Base-by-base conservation (phyloP, 371 early-diverging fungal species). In the Nematocida sp. region DNA sequence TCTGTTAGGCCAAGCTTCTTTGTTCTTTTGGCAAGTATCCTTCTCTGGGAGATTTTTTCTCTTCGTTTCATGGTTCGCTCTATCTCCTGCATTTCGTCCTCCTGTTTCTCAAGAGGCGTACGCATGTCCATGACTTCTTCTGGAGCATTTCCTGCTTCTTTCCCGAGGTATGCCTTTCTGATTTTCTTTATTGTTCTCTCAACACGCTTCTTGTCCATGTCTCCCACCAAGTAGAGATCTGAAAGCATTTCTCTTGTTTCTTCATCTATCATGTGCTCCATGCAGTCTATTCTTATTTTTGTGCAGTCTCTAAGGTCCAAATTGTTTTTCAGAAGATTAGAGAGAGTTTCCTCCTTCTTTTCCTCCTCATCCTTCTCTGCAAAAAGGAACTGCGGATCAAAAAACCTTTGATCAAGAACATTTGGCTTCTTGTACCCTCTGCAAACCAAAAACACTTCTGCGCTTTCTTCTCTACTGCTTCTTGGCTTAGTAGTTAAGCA, bases 381-480 rank as follows among this genome's bases (percentile, higher is more conserved):
- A 84, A 99, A 99, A 18, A 95, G 92, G 54, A 88, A 87, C 78
- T 90, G 90, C 42, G 95, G 89, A 81, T 97, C 94, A 77, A 99
- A 86, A 77, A 95, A 87, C 61, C 88, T 87, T 59, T 92, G 90
- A 85, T 95, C 95, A 77, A 97, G 90, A 82, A 90, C 89, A 80
- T 93, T 92, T 45, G 94, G 94, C 50, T 78, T 75, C 1, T 93
- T 92, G 85, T 88, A 99, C 71, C 90, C 93, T 38, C 89, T 86
- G 85, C 97, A 97, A 3, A 96, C 93, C 49, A 95, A 94, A 86
- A 95, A 99, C 78, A 96, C 96, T 88, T 99, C 99, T n/a, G 99
- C 99, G 76, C 96, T 95, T 28, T 96, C 97, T 71, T 90, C 93
- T 59, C 97, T 89, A 57, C 95, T 94, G 48, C 94, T 93, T n/a